These are phyloP conservation scores for Boletus rex-veris DNA, from an alignment of 768 basidiomycete species.

Conservation along the genomic window DNA sequence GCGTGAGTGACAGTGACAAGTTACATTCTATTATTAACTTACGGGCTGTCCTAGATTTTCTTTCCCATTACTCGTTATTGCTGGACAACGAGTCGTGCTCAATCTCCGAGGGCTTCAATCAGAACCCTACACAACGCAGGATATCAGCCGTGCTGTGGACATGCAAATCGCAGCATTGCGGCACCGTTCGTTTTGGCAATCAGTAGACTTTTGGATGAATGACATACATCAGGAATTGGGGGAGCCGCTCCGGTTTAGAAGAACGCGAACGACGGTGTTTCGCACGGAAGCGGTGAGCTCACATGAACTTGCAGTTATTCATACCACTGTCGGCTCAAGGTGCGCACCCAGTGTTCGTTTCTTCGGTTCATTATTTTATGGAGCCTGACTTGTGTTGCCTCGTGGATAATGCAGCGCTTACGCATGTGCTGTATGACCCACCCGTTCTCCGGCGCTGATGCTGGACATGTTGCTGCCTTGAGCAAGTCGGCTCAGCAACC, in stretches of 20 bases:
- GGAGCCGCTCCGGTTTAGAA: neutral
- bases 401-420: too few relatives aligned
- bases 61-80: constrained; percentile 13
- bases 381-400: too few relatives aligned
- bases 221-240: neutral
- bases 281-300: neutral
- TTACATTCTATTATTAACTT: neutral
- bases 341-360: neutral
- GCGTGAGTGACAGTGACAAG: neutral
- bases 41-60: neutral
- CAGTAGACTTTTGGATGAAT: neutral
- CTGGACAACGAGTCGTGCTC: constrained; percentile 18
- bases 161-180: neutral
- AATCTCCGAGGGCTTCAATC: constrained; percentile 8
- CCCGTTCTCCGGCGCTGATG: too few relatives aligned
- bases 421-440: too few relatives aligned
- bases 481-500: too few relatives aligned
- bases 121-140: neutral
- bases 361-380: neutral
- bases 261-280: neutral
- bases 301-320: neutral
- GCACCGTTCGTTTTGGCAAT: neutral
- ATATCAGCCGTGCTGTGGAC: neutral
- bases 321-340: neutral
- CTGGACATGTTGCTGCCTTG: too few relatives aligned